A percentile compares a stretch with the other conserved stretches of the same genome.
Evolutionary conservation across 305 asterid species (phyloP).

Genomic region (Fraxinus ornus): DNA sequence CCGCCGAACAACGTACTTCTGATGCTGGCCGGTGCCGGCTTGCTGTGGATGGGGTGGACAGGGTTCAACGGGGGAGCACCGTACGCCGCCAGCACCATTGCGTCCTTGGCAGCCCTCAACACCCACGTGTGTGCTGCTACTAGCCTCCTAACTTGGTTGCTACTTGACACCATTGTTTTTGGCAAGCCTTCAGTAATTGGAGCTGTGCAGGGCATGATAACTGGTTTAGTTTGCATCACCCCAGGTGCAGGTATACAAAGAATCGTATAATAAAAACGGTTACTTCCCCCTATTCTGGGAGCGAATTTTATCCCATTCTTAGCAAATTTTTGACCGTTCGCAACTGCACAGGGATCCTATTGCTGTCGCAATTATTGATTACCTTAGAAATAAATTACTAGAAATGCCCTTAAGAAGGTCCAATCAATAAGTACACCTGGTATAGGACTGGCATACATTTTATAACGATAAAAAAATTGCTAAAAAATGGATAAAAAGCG

Average conservation of each 20-base stretch:
- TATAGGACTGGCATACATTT: too few relatives aligned
- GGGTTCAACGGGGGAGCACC: constrained; percentile 49
- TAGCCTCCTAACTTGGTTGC: constrained; percentile 40
- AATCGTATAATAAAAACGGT: too few relatives aligned
- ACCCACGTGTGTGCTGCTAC: constrained; percentile 39
- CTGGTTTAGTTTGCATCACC: constrained; percentile 46
- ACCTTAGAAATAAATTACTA: too few relatives aligned
- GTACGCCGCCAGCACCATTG: constrained; percentile 18
- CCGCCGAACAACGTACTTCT: constrained; percentile 39
- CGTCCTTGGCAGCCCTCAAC: constrained; percentile 36
- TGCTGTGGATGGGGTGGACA: constrained; percentile 47
- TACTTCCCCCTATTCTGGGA: too few relatives aligned
- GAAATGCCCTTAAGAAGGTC: too few relatives aligned
- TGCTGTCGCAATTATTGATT: too few relatives aligned
- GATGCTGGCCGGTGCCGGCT: constrained; percentile 42
- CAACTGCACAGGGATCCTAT: too few relatives aligned
- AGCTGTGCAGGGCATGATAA: constrained; percentile 42
- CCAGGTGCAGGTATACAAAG: constrained; percentile 38
- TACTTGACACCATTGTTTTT: constrained; percentile 30
- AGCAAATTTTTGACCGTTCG: too few relatives aligned
- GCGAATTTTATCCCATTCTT: too few relatives aligned
- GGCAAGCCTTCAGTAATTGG: constrained; percentile 42
- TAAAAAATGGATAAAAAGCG: too few relatives aligned
- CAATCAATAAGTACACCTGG: too few relatives aligned
- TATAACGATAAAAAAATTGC: too few relatives aligned